Base-by-base conservation (phyloP, 495 filamentous ascomycete genomes). In the Aspergillus asperescens region DNA sequence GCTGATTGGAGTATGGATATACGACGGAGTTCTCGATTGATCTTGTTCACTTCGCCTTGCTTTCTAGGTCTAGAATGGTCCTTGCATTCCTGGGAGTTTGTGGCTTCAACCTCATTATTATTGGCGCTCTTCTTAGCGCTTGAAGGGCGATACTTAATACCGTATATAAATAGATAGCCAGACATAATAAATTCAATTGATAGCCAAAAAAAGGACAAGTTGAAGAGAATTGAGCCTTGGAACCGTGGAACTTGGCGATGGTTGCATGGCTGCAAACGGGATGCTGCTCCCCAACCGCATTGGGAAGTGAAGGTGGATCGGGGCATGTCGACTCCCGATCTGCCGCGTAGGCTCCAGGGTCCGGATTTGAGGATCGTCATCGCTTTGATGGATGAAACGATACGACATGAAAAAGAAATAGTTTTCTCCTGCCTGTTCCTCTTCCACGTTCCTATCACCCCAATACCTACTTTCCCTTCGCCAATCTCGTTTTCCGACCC, bases 261-360 rank as follows among this genome's bases (percentile, higher is more conserved):
- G 48, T 52, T 50, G 43, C 45, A 60, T 56, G 50, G 49, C 54
- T 54, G 58, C 58, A 60, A 60, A 60, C 58, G 54, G 58, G 18
- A 43, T 49, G 47, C 34, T 22, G 42, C 42, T 20, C 22, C 18
- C 23, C 22, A 25, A 29, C 52, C 57, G 57, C 15, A 59, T 52
- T 52, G 38, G 44, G 48, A 28, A 18, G 24, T 10, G 31, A 29
- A 43, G 37, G 40, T 41, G 50, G 41, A 37, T 25, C 12, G n/a
- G n/a, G n/a, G n/a, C n/a, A 38, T 40, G 37, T 23, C 25, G 19
- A 24, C 35, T 35, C 29, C 44, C 40, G 47, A 29, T 34, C 29
- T 40, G 24, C 23, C 42, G 42, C 51, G 23, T 49, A 44, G 49
- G 37, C 45, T 15, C 32, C 40, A 38, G 3, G 25, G 42, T 41